Conservation (phyloP, 1,284 basidiomycete species). For the Megacollybia platyphylla region DNA sequence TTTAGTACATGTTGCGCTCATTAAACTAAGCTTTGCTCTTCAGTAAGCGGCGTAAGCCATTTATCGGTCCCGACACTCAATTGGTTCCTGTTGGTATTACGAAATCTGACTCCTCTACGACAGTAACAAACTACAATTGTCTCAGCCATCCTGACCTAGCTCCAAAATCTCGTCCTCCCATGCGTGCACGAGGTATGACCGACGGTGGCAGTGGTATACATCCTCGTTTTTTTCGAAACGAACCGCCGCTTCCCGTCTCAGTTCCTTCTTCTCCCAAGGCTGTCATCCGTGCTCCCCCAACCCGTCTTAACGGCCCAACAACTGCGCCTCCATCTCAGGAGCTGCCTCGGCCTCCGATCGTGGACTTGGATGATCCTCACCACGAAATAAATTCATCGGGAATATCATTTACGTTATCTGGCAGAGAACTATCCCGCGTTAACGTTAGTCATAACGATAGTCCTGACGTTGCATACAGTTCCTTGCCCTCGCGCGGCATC, state of each 20-base stretch:
- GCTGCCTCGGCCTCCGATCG: conserved; percentile 23
- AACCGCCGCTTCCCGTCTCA: conserved; percentile 5
- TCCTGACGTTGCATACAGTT: conserved; percentile 13
- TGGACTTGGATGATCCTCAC: not conserved
- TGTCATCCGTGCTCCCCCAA: conserved; percentile 25
- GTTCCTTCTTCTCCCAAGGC: conserved; percentile 11
- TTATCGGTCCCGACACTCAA: not conserved
- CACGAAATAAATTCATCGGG: conserved; percentile 1
- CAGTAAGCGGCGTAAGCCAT: not conserved
- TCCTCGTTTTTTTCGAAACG: conserved; percentile 5
- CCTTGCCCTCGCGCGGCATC: conserved; percentile 9
- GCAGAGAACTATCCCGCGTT: too few species aligned
- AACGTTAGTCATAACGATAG: too few species aligned
- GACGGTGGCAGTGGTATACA: conserved; percentile 17
- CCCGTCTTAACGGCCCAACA: conserved; percentile 26
- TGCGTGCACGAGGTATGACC: conserved; percentile 42
- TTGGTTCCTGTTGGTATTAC: conserved; percentile 1
- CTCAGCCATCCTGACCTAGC: conserved; percentile 17
- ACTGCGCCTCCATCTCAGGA: conserved; percentile 31
- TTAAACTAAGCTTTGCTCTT: not conserved
- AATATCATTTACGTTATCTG: conserved; percentile 11
- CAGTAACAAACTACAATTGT: conserved; percentile 14
- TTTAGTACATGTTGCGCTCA: too few species aligned
- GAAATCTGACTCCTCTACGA: conserved; percentile 13
- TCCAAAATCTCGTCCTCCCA: conserved; percentile 17